phyloP scores from a whole-genome alignment of 768 basidiomycete species.

The Mycena rosella region DNA sequence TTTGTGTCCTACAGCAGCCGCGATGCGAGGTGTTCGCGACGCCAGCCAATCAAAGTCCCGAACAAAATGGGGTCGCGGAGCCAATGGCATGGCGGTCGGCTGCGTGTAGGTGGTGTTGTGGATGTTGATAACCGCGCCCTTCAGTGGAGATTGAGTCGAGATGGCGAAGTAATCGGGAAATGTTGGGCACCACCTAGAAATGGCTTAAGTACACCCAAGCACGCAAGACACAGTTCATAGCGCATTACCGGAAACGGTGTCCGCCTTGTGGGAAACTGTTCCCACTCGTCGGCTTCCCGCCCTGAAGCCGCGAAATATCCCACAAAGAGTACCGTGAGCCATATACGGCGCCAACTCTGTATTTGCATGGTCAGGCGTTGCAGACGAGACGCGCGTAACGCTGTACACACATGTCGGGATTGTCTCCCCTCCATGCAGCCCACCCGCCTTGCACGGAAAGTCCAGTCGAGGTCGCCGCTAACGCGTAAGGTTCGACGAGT shows the following conservation, averaged over 20 bases:
- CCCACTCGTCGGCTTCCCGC: conserved; percentile 80
- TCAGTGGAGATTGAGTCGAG: conserved; percentile 67
- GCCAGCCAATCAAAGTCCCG: conserved; percentile 85
- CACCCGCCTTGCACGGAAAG: conserved; percentile 63
- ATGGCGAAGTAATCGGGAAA: conserved; percentile 85
- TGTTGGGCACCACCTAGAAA: conserved; percentile 79
- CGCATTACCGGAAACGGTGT: conserved; percentile 71
- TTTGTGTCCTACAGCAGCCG: conserved; percentile 71
- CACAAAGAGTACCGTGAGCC: conserved; percentile 81
- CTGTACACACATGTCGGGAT: conserved; percentile 74
- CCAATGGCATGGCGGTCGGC: conserved; percentile 70
- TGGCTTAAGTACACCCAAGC: conserved; percentile 20
- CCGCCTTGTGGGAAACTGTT: conserved; percentile 76
- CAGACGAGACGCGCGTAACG: conserved; percentile 21
- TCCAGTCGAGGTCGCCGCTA: conserved; percentile 66
- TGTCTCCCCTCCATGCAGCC: conserved; percentile 78
- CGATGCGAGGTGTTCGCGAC: conserved; percentile 73
- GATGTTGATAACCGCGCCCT: conserved; percentile 77
- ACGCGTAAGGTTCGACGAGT: conserved; percentile 75
- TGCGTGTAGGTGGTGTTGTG: conserved; percentile 75
- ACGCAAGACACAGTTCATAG: background rate
- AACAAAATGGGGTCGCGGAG: conserved; percentile 72
- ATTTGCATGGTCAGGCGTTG: conserved; percentile 5
- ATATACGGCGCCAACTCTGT: conserved; percentile 81
- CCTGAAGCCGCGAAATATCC: conserved; percentile 79